Conservation (phyloP, 176 grass and related monocot genomes). For the Microstegium vimineum region DNA sequence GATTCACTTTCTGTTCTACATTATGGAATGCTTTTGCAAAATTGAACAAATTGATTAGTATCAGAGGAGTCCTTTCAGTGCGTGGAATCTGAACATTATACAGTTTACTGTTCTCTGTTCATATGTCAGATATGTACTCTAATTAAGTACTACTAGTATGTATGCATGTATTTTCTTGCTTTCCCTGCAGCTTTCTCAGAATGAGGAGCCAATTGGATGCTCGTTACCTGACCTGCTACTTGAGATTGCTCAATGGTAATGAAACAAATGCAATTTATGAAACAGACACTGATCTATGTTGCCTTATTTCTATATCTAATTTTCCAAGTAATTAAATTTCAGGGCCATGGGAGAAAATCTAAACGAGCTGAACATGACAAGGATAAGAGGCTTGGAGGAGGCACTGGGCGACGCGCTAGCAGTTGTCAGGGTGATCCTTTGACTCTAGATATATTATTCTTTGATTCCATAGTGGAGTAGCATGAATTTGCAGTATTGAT, state of each 20-base stretch:
- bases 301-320: not conserved
- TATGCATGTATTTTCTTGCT: not conserved
- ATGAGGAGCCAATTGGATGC: not conserved
- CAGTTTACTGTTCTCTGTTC: not conserved
- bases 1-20: not conserved
- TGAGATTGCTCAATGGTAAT: constrained; percentile 19
- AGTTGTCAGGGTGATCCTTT: constrained; percentile 10
- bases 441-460: not conserved
- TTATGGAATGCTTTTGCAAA: not conserved
- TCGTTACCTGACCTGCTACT: not conserved
- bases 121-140: not conserved
- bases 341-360: constrained; percentile 22
- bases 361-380: not conserved
- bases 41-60: not conserved
- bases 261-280: not conserved
- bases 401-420: constrained; percentile 6
- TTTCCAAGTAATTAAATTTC: not conserved
- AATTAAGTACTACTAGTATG: not conserved
- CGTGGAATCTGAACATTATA: not conserved
- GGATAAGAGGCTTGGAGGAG: constrained; percentile 20
- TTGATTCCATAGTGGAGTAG: not conserved
- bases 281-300: not conserved
- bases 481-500: not conserved
- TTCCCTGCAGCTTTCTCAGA: not conserved
- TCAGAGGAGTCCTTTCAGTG: not conserved